phyloP scores from a whole-genome alignment of 768 basidiomycete genomes.

The Termitomyces titanicus region DNA sequence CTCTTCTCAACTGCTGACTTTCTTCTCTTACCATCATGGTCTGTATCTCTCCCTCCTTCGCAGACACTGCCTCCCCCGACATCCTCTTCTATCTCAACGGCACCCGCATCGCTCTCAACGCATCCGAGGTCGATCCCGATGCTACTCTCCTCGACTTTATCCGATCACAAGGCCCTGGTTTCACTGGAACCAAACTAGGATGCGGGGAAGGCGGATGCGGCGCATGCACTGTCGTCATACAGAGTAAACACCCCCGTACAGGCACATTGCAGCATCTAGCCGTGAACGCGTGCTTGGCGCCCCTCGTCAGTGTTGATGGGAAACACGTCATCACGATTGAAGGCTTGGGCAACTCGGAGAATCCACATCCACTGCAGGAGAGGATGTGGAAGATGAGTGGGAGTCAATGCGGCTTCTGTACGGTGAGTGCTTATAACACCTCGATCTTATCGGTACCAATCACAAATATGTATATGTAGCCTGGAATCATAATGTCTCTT shows the following conservation, averaged over 20 bases:
- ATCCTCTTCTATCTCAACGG: conserved; percentile 18
- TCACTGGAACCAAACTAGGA: conserved; percentile 14
- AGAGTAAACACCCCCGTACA: conserved; percentile 12
- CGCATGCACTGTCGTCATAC: conserved; percentile 15
- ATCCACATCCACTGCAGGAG: conserved; percentile 15
- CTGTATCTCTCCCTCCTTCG: background rate
- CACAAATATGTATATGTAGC: conserved; percentile 1
- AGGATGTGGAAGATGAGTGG: conserved; percentile 18
- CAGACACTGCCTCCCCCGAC: conserved; percentile 1
- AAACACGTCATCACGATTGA: conserved; percentile 15
- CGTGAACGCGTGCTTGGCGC: conserved; percentile 13
- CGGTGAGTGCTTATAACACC: background rate
- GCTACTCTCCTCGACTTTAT: conserved; percentile 16
- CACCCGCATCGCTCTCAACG: conserved; percentile 12
- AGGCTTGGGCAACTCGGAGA: conserved; percentile 12
- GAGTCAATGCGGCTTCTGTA: conserved; percentile 16
- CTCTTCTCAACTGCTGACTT: no score
- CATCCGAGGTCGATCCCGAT: conserved; percentile 12
- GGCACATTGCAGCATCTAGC: conserved; percentile 13
- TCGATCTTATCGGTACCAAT: background rate
- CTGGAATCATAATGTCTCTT: conserved; percentile 15
- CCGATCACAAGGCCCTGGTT: conserved; percentile 15
- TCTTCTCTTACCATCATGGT: background rate
- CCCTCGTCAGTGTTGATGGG: conserved; percentile 14
- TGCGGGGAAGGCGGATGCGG: conserved; percentile 15